These are phyloP conservation scores for Amanita muscaria DNA, from an alignment of 768 basidiomycete genomes.

Conservation along the genomic window DNA sequence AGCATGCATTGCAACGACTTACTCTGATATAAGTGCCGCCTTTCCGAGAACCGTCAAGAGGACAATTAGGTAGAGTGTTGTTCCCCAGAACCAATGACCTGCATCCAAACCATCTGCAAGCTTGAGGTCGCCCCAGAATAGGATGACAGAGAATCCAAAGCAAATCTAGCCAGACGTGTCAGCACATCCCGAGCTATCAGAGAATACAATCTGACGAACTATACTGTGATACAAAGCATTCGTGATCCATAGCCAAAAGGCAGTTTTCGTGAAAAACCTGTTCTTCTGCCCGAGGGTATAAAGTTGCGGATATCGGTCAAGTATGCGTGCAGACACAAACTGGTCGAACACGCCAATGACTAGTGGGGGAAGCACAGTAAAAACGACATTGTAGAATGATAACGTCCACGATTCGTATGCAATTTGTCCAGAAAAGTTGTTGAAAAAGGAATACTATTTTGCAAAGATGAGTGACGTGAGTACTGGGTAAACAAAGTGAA, in stretches of 20 bases:
- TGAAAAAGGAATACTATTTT: constrained; percentile 92
- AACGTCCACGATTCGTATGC: constrained; percentile 99
- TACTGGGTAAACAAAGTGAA: constrained; percentile 1
- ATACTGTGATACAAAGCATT: constrained; percentile 89
- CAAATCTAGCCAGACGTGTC: no score
- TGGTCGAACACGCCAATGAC: constrained; percentile 99
- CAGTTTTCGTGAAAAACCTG: constrained; percentile 81
- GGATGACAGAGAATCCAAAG: constrained; percentile 78
- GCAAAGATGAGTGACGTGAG: not conserved
- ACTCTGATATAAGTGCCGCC: constrained; percentile 97
- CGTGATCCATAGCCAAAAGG: constrained; percentile 88
- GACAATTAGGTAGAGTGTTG: constrained; percentile 88
- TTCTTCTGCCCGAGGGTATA: constrained; percentile 94
- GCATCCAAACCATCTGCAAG: constrained; percentile 72
- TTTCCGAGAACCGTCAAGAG: constrained; percentile 94
- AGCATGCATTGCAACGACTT: constrained; percentile 26
- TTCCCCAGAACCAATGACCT: constrained; percentile 99
- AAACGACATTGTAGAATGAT: constrained; percentile 92
- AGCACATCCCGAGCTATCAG: no score
- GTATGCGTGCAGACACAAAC: constrained; percentile 92
- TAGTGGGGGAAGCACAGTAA: constrained; percentile 91
- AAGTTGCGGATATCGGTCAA: constrained; percentile 95
- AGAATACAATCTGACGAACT: constrained; percentile 43
- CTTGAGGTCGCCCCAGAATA: constrained; percentile 92
- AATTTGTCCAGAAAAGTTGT: constrained; percentile 98